A percentile compares a stretch with the other conserved stretches of the same genome.
Evolutionary conservation across 345 rosid genomes (phyloP).

Genomic region (Gossypium rotundifolium): DNA sequence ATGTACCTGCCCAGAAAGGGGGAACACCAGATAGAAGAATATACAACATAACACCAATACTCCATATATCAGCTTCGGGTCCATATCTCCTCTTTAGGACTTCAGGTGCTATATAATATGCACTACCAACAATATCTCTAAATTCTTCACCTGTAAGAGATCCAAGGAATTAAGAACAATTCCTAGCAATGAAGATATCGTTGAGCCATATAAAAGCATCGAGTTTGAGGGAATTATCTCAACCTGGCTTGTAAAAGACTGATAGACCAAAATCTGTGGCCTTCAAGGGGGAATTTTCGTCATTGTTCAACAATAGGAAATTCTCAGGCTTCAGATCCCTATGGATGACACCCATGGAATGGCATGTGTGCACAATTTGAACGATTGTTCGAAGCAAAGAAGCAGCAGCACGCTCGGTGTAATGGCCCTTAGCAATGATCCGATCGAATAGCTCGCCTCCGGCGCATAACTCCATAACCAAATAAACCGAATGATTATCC

Average conservation of each 20-base stretch:
- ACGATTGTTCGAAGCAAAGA: constrained; percentile 79
- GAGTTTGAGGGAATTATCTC: background rate
- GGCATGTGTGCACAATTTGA: constrained; percentile 80
- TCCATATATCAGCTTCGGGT: constrained; percentile 95
- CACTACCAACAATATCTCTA: constrained; percentile 90
- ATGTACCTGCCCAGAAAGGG: constrained; percentile 89
- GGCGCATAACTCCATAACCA: constrained; percentile 93
- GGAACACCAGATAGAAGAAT: constrained; percentile 93
- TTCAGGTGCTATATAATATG: constrained; percentile 95
- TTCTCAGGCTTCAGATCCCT: constrained; percentile 97
- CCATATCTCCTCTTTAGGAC: constrained; percentile 87
- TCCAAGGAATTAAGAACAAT: background rate
- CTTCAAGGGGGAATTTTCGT: constrained; percentile 77
- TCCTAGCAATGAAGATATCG: too few species aligned
- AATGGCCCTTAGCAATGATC: constrained; percentile 90
- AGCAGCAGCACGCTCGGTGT: constrained; percentile 87
- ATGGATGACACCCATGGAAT: constrained; percentile 93
- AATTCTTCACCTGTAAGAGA: constrained; percentile 63
- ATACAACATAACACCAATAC: constrained; percentile 87
- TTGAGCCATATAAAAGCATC: background rate
- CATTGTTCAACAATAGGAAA: constrained; percentile 68
- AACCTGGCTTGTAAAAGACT: constrained; percentile 88
- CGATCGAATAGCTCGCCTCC: constrained; percentile 92
- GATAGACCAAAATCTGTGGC: constrained; percentile 92
- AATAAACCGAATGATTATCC: constrained; percentile 87